Percentiles rank a stretch among this genome's conserved stretches.
phyloP scores from a whole-genome alignment of 768 basidiomycete genomes.

The Mycena floridula region DNA sequence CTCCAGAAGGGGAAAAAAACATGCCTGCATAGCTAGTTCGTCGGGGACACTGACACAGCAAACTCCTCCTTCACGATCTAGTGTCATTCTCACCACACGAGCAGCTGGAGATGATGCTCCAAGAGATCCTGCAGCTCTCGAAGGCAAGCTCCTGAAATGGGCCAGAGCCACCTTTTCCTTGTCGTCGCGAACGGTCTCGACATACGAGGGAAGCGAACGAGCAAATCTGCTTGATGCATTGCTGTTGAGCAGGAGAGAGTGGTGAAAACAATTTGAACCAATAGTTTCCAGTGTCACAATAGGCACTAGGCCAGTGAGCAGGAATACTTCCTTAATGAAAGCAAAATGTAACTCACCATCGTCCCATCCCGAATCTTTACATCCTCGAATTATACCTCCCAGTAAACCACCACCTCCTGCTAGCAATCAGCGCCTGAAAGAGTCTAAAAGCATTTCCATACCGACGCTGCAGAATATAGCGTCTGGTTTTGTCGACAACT shows the following conservation, averaged over 20 bases:
- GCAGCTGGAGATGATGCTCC: constrained; percentile 64
- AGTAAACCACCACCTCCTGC: constrained; percentile 72
- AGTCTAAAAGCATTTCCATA: no score
- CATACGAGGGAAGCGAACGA: constrained; percentile 33
- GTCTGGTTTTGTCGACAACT: constrained; percentile 51
- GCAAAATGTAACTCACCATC: constrained; percentile 54
- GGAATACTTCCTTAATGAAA: constrained; percentile 1
- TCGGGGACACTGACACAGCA: constrained; percentile 60
- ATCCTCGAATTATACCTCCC: constrained; percentile 68
- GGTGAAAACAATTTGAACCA: constrained; percentile 71
- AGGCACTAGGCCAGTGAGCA: constrained; percentile 39
- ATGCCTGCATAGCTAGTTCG: constrained; percentile 60
- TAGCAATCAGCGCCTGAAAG: no score
- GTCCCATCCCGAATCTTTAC: constrained; percentile 58
- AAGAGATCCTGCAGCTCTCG: constrained; percentile 61
- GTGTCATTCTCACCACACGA: constrained; percentile 57
- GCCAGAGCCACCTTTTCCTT: constrained; percentile 47
- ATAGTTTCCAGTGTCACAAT: constrained; percentile 64
- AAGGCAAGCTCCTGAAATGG: constrained; percentile 50
- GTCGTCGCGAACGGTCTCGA: constrained; percentile 32
- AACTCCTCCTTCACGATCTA: constrained; percentile 52
- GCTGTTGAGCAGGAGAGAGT: constrained; percentile 58
- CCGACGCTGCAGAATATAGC: constrained; percentile 75
- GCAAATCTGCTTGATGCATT: constrained; percentile 23
- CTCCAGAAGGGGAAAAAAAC: constrained; percentile 53